Conservation (phyloP, 2,329 filamentous ascomycete species). For the Cadophora malorum region DNA sequence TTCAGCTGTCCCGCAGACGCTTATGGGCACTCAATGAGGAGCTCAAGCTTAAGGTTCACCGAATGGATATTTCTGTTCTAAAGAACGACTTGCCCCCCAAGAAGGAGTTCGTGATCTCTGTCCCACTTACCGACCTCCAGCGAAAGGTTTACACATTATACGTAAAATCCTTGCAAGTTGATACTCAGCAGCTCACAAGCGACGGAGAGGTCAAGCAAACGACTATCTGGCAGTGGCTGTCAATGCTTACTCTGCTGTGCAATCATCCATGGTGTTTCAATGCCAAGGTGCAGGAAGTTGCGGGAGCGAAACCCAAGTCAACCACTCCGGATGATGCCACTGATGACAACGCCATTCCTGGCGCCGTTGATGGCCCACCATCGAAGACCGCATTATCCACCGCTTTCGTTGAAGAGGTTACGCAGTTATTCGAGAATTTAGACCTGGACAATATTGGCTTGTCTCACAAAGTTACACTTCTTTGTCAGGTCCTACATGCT, state of each 20-base stretch:
- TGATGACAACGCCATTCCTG: slow-evolving; percentile 31
- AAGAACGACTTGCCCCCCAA: slow-evolving; percentile 74
- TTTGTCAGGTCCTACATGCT: slow-evolving; percentile 73
- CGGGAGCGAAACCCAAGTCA: slow-evolving; percentile 40
- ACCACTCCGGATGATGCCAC: slow-evolving; percentile 1
- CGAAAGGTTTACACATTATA: slow-evolving; percentile 63
- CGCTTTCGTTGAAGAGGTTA: slow-evolving; percentile 44
- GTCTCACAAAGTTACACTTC: slow-evolving; percentile 72
- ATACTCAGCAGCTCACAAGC: slow-evolving; percentile 38
- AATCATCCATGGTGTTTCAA: slow-evolving; percentile 59
- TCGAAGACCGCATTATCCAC: slow-evolving; percentile 42
- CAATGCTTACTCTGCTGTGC: slow-evolving; percentile 58
- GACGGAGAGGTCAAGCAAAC: slow-evolving; percentile 48
- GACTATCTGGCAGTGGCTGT: slow-evolving; percentile 60
- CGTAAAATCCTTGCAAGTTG: slow-evolving; percentile 48
- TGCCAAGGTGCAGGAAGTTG: slow-evolving; percentile 53
- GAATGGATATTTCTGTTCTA: slow-evolving; percentile 73
- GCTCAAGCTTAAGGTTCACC: slow-evolving; percentile 79
- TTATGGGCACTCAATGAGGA: slow-evolving; percentile 48
- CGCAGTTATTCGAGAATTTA: slow-evolving; percentile 47
- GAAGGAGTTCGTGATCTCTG: slow-evolving; percentile 79
- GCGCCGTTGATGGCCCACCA: slow-evolving; percentile 35
- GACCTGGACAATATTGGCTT: slow-evolving; percentile 53
- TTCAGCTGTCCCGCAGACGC: too few species aligned
- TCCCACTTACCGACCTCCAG: slow-evolving; percentile 74